Conservation (phyloP, 2,329 filamentous ascomycete species). For the Paramyrothecium sp. region DNA sequence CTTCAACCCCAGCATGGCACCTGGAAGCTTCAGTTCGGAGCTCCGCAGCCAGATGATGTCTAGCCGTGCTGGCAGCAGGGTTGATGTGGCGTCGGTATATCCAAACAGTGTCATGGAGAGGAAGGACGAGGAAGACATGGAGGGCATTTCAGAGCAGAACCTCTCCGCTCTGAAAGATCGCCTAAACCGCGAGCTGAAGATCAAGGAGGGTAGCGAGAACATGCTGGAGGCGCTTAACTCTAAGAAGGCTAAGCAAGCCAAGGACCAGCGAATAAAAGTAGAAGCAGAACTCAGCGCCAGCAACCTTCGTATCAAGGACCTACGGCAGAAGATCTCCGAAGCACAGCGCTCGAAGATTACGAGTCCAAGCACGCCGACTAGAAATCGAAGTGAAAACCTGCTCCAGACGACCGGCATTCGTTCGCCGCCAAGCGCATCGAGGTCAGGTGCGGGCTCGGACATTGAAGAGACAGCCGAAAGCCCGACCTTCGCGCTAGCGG, state of each 20-base stretch:
- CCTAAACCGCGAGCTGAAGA: slow-evolving; percentile 94
- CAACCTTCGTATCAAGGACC: slow-evolving; percentile 67
- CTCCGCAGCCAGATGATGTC: slow-evolving; percentile 66
- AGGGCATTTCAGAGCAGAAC: slow-evolving; percentile 64
- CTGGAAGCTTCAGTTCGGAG: slow-evolving; percentile 88
- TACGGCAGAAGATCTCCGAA: slow-evolving; percentile 60
- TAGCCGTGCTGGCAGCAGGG: slow-evolving; percentile 32
- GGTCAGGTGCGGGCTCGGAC: slow-evolving; percentile 58
- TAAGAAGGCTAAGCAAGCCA: slow-evolving; percentile 94
- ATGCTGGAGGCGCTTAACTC: slow-evolving; percentile 91
- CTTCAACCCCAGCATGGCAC: slow-evolving; percentile 67
- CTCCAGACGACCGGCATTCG: slow-evolving; percentile 47
- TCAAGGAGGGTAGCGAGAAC: slow-evolving; percentile 96
- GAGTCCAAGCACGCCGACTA: slow-evolving; percentile 50
- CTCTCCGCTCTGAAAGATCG: slow-evolving; percentile 76
- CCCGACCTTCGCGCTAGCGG: slow-evolving; percentile 85
- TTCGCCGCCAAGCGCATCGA: slow-evolving; percentile 57
- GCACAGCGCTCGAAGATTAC: slow-evolving; percentile 49
- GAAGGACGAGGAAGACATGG: slow-evolving; percentile 60
- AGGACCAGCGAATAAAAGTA: slow-evolving; percentile 75
- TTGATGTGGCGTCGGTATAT: slow-evolving; percentile 32
- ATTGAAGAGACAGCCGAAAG: slow-evolving; percentile 74
- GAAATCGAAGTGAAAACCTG: slow-evolving; percentile 47
- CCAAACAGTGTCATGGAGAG: slow-evolving; percentile 49
- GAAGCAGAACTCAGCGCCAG: slow-evolving; percentile 90